A percentile compares a stretch with the other conserved stretches of the same genome.
Conservation (phyloP, 352 stramenopile species). For the Globisporangium iwayamae region DNA sequence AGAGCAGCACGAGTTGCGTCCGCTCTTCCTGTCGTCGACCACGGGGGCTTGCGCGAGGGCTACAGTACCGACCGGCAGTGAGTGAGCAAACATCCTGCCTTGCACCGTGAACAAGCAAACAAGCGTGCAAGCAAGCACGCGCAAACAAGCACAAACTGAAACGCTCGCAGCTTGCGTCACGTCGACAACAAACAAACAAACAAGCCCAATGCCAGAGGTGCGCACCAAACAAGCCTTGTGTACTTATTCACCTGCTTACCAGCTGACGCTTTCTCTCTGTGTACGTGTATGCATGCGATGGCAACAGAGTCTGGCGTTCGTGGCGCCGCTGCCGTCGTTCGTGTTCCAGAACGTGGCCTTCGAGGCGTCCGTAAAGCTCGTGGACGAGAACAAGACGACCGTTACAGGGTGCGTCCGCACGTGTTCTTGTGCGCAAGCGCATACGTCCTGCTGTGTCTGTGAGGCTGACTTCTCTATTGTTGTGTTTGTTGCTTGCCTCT, state of each 20-base stretch:
- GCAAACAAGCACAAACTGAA: neutral
- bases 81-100: neutral
- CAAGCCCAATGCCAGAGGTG: conserved; percentile 35
- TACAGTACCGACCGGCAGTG: conserved; percentile 5
- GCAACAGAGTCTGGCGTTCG: conserved; percentile 56
- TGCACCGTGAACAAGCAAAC: conserved; percentile 12
- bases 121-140: conserved; percentile 7
- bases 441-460: neutral
- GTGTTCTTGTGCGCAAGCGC: neutral
- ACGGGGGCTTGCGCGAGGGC: neutral
- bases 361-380: conserved; percentile 52
- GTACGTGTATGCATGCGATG: neutral
- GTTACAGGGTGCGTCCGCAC: conserved; percentile 37
- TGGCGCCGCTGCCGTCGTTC: conserved; percentile 46
- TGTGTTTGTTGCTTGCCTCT: conserved; percentile 1
- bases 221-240: neutral
- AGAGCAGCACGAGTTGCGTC: neutral
- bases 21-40: conserved; percentile 1
- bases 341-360: conserved; percentile 66
- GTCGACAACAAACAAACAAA: neutral
- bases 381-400: conserved; percentile 55
- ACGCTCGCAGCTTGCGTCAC: neutral
- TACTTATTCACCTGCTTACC: neutral
- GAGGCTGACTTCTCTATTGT: neutral
- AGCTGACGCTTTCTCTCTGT: neutral